Conservation (phyloP, 257 asterid species). For the Solanum chiquidenum region DNA sequence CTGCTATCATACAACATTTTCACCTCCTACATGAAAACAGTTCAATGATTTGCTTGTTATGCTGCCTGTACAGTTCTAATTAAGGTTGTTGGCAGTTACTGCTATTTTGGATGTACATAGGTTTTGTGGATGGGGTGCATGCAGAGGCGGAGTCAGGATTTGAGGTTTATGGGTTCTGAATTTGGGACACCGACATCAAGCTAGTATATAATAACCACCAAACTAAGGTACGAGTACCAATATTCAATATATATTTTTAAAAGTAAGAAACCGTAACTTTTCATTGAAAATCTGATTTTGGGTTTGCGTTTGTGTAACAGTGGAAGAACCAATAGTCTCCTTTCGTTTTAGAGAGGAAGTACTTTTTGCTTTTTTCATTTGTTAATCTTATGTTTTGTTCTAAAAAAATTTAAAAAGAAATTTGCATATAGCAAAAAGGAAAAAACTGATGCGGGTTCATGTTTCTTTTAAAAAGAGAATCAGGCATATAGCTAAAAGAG, state of each 20-base stretch:
- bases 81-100: neutral
- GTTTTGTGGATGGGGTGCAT: neutral
- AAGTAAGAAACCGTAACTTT: neutral
- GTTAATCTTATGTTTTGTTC: neutral
- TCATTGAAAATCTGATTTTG: neutral
- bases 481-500: neutral
- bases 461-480: neutral
- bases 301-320: neutral
- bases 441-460: neutral
- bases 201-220: neutral
- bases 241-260: neutral
- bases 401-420: neutral
- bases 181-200: neutral
- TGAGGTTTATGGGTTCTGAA: neutral
- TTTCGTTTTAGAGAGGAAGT: neutral
- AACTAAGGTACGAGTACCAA: neutral
- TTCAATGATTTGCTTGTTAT: neutral
- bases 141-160: neutral
- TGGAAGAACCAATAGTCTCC: neutral
- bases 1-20: neutral
- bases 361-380: neutral
- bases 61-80: neutral
- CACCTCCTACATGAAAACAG: neutral
- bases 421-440: neutral
- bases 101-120: neutral